Conservation (phyloP, 768 basidiomycete species). For the Termitomyces sp. region DNA sequence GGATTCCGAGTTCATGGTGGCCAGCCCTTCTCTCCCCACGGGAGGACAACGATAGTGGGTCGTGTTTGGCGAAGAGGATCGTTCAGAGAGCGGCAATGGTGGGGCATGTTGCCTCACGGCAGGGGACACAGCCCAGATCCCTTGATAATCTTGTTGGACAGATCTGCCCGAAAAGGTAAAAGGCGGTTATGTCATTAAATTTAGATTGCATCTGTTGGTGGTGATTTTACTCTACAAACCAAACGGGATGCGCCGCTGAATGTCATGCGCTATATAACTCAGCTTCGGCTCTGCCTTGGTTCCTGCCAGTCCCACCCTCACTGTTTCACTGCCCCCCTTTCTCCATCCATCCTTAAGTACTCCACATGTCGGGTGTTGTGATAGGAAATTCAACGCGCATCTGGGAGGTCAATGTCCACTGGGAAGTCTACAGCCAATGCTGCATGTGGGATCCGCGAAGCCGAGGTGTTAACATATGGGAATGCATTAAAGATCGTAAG, state of each 20-base stretch:
- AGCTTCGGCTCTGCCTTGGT: background rate
- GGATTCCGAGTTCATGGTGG: background rate
- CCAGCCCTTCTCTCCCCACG: background rate
- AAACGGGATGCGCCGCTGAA: constrained; percentile 14
- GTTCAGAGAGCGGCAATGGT: background rate
- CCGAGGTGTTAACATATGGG: constrained; percentile 71
- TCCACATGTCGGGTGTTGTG: constrained; percentile 37
- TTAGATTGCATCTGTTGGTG: constrained; percentile 12
- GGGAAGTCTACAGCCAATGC: constrained; percentile 62
- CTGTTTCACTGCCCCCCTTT: background rate
- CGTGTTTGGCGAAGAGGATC: background rate
- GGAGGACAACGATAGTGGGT: background rate
- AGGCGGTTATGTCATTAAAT: constrained; percentile 12
- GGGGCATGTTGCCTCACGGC: constrained; percentile 2
- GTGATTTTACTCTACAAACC: constrained; percentile 8
- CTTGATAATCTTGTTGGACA: constrained; percentile 10
- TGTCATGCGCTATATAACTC: constrained; percentile 18
- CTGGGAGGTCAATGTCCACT: constrained; percentile 65
- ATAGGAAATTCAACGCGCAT: constrained; percentile 64
- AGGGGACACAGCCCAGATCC: constrained; percentile 2
- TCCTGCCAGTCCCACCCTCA: background rate
- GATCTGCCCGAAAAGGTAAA: constrained; percentile 11
- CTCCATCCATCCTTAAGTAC: constrained; percentile 4
- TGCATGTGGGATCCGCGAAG: constrained; percentile 65
- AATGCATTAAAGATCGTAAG: constrained; percentile 67